phyloP scores from a whole-genome alignment of 2,329 filamentous ascomycete genomes.

The Leptographium procerum region DNA sequence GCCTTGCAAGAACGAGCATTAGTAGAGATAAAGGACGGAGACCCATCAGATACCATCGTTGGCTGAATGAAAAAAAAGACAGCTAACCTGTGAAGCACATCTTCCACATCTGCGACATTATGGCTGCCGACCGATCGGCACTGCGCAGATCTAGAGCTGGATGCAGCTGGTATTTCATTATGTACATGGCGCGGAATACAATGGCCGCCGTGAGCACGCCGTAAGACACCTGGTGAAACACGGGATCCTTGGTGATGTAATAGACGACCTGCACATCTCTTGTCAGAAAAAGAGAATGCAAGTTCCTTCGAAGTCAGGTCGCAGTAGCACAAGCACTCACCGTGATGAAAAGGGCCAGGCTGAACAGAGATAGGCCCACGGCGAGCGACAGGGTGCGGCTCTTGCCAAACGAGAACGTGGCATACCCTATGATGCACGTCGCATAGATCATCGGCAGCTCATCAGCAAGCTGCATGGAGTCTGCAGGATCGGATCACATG shows the following conservation, averaged over 20 bases:
- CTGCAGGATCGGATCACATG: constrained; percentile 18
- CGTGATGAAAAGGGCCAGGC: constrained; percentile 58
- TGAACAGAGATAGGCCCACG: constrained; percentile 45
- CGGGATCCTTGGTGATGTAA: constrained; percentile 68
- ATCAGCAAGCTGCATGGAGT: constrained; percentile 49
- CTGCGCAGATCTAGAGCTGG: constrained; percentile 34
- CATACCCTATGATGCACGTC: constrained; percentile 45
- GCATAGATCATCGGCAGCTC: constrained; percentile 51
- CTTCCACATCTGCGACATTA: constrained; percentile 58
- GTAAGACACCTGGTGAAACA: constrained; percentile 74
- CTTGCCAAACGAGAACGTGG: constrained; percentile 62
- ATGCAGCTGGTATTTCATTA: constrained; percentile 48
- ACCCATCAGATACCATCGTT: constrained; percentile 17
- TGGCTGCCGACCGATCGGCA: constrained; percentile 34
- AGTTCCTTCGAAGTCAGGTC: neutral
- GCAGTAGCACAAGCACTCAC: constrained; percentile 11
- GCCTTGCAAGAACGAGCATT: constrained; percentile 28
- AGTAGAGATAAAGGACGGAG: neutral
- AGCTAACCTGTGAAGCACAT: constrained; percentile 51
- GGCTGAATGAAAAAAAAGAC: neutral
- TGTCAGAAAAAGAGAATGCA: neutral
- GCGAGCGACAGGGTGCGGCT: constrained; percentile 29
- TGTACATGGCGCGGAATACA: constrained; percentile 61
- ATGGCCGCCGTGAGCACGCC: constrained; percentile 59
- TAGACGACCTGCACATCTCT: constrained; percentile 32